These are phyloP conservation scores for Quercus berberidifolia DNA, from an alignment of 306 rosid species.

Conservation along the genomic window DNA sequence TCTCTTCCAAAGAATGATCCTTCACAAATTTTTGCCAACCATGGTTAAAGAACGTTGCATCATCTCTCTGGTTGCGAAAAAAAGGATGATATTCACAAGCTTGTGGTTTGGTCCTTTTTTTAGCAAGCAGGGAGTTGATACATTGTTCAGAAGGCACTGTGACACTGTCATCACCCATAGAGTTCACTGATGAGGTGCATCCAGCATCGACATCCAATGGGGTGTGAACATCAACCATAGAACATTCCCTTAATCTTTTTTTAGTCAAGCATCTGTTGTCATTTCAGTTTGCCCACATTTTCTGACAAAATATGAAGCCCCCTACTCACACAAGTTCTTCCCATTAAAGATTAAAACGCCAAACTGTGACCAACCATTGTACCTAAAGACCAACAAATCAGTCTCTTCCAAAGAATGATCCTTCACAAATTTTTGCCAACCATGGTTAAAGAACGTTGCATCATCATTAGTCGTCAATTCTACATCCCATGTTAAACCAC, in stretches of 20 bases:
- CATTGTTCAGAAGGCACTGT: conserved; percentile 16
- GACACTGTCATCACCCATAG: neutral
- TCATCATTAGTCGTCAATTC: conserved; percentile 39
- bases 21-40: no score
- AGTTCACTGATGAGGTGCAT: conserved; percentile 21
- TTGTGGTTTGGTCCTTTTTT: neutral
- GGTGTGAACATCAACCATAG: conserved; percentile 27
- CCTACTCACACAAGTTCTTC: conserved; percentile 57
- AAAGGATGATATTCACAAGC: no score
- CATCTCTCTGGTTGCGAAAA: no score
- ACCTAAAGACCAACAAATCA: conserved; percentile 66
- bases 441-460: conserved; percentile 34
- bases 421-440: conserved; percentile 60
- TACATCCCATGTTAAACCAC: conserved; percentile 56
- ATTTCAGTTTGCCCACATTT: conserved; percentile 29
- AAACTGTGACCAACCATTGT: conserved; percentile 52
- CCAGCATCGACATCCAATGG: conserved; percentile 27
- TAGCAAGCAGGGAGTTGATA: conserved; percentile 18
- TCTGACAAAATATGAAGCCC: conserved; percentile 51
- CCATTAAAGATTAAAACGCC: conserved; percentile 61
- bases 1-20: no score
- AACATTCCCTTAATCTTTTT: conserved; percentile 18
- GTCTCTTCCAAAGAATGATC: conserved; percentile 54
- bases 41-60: no score
- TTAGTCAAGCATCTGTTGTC: conserved; percentile 19